Evolutionary conservation across 108 stramenopile genomes (phyloP), one percentile per base, ranked within the genome.

Genomic region (Mayamaea pseudoterrestris): DNA sequence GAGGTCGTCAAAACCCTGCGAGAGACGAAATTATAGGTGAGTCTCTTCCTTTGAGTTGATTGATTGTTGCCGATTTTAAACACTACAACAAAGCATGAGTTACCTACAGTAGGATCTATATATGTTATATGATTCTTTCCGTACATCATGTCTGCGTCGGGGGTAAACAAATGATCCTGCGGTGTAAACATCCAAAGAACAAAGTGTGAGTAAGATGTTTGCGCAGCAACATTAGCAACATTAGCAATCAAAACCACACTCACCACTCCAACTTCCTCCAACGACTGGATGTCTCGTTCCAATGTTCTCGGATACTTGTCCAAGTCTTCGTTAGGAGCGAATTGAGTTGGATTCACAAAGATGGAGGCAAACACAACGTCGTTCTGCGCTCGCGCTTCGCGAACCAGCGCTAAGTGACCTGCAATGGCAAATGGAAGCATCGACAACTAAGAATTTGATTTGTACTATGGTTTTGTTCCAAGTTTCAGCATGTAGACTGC

Each of bases 321-420:
- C 32, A 99, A 65, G 68, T 99, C 98, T 62, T 97, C 98, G 39
- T 76, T 67, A 18, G 77, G 73, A 16, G 76, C 89, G 63, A 99
- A 99, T 57, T 99, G 96, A 12, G 93, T 83, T 1, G 95, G 94
- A 61, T 99, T 99, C 17, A 99, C 98, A 64, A 97, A 99, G 25
- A 99, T 84, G 13, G 88, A 90, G 5, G 86, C 85, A 14, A 97
- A 60, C 1, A 88, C 83, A 7, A 90, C 30, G 56, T 93, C 93
- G 48, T 92, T 93, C 24, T 91, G 49, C 5, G 41, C 27, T 54
- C 82, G 56, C 27, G 94, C 90, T 55, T 69, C 58, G 47, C 71
- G 47, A 7, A 87, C 66, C 11, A 95, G 58, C 13, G 80, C 73
- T 8, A 91, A 47, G 50, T 93, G 90, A 2, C 91, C 69, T 70